phyloP scores from a whole-genome alignment of 2,329 filamentous ascomycete genomes.

The Magnaporthiopsis incrustans region DNA sequence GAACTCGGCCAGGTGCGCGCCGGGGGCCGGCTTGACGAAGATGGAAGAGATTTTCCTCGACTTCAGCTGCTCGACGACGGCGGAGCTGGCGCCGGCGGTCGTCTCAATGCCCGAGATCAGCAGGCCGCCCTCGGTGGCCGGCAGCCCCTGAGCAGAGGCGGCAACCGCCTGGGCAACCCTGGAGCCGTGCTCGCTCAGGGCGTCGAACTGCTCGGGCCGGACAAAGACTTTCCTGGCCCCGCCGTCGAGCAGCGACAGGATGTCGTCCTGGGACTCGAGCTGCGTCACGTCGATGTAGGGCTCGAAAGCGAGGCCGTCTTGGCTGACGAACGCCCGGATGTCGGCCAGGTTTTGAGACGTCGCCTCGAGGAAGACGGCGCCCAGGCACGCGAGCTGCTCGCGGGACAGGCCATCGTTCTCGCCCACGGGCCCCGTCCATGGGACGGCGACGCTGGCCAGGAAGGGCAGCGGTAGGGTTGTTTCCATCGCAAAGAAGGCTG shows the following conservation, averaged over 20 bases:
- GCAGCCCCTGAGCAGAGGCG: constrained; percentile 28
- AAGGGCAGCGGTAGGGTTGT: constrained; percentile 57
- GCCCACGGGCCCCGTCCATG: constrained; percentile 32
- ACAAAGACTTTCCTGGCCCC: constrained; percentile 85
- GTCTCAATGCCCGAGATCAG: constrained; percentile 45
- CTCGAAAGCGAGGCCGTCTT: constrained; percentile 43
- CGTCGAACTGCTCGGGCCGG: constrained; percentile 56
- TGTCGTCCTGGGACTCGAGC: constrained; percentile 61
- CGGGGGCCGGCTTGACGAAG: constrained; percentile 43
- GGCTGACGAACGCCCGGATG: constrained; percentile 38
- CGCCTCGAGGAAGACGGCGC: constrained; percentile 50
- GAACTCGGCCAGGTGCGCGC: constrained; percentile 36
- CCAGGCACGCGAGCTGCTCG: constrained; percentile 51
- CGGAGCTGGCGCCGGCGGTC: constrained; percentile 20
- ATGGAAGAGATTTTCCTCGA: constrained; percentile 37
- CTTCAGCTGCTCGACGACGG: constrained; percentile 24
- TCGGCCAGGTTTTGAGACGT: constrained; percentile 31
- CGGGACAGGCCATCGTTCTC: constrained; percentile 44
- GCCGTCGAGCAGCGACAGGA: constrained; percentile 73
- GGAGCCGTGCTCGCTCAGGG: constrained; percentile 46
- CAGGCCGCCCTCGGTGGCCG: constrained; percentile 37
- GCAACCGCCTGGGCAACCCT: constrained; percentile 46
- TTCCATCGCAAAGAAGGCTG: constrained; percentile 40
- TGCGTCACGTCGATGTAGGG: constrained; percentile 71
- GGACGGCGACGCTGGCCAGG: constrained; percentile 48